Evolutionary conservation across 1,139 yeast genomes (phyloP).

Genomic region (Scheffersomyces stambukii): DNA sequence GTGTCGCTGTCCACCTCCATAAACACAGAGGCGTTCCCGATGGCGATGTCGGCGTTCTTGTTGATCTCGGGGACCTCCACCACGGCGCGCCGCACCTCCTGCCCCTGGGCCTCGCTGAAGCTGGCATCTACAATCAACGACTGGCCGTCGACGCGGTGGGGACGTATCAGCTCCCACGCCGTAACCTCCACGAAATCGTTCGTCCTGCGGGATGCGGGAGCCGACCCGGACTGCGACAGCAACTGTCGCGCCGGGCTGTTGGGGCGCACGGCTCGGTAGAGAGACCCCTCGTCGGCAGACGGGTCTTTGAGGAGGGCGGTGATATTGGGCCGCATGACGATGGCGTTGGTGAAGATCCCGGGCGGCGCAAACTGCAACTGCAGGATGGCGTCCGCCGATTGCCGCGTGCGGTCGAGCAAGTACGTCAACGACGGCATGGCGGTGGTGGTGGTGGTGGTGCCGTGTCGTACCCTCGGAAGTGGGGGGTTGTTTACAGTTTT

Average conservation of each 20-base stretch:
- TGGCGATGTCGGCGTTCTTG: not conserved
- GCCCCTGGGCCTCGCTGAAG: no score
- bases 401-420: slow-evolving; percentile 22
- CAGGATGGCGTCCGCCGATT: slow-evolving; percentile 16
- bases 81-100: no score
- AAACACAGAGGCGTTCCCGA: slow-evolving; percentile 2
- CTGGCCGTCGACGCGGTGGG: no score
- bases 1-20: no score
- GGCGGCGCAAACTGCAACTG: slow-evolving; percentile 43
- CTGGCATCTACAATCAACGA: no score
- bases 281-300: slow-evolving; percentile 46
- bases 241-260: no score
- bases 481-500: slow-evolving; percentile 8
- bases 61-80: slow-evolving; percentile 15
- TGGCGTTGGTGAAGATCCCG: slow-evolving; percentile 64
- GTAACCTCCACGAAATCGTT: no score
- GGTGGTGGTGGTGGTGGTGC: not conserved
- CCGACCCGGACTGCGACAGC: no score
- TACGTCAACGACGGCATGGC: slow-evolving; percentile 18
- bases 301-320: slow-evolving; percentile 61
- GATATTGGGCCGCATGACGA: slow-evolving; percentile 51
- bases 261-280: no score
- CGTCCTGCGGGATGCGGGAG: no score
- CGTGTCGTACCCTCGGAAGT: not conserved
- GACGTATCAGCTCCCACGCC: no score